phyloP scores from a whole-genome alignment of 345 rosid species.

The thale cress (Arabidopsis thaliana) region DNA sequence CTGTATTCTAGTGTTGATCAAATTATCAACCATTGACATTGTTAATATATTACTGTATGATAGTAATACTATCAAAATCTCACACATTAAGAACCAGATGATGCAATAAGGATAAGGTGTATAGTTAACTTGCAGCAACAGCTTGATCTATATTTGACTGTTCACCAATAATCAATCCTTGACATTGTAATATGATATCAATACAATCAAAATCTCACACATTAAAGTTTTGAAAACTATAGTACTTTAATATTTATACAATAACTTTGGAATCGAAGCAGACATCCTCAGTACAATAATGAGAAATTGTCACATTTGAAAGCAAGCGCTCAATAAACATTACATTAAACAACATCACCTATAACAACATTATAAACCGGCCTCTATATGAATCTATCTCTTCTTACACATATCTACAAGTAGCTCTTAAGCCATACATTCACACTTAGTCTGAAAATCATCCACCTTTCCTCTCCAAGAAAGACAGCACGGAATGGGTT shows the following conservation, averaged over 20 bases:
- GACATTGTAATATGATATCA: neutral
- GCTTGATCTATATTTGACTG: conserved; percentile 9
- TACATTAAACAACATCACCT: conserved; percentile 21
- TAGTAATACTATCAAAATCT: too few relatives aligned
- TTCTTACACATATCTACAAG: conserved; percentile 41
- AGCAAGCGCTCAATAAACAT: conserved; percentile 25
- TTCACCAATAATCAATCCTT: neutral
- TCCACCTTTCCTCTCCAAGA: neutral
- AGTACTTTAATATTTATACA: neutral
- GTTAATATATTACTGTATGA: too few relatives aligned
- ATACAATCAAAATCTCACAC: conserved; percentile 17
- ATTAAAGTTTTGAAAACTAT: neutral
- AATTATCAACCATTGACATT: neutral
- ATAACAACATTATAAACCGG: conserved; percentile 36
- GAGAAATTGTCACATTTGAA: conserved; percentile 26
- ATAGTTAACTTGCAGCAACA: neutral
- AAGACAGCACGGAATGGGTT: conserved; percentile 20
- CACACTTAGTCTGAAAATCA: conserved; percentile 29
- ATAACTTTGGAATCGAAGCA: neutral
- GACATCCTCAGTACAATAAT: neutral
- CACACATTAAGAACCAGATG: too few relatives aligned
- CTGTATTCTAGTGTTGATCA: conserved; percentile 19
- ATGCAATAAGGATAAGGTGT: conserved; percentile 28
- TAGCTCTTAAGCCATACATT: neutral
- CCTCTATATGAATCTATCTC: conserved; percentile 5